Conservation (phyloP, 2,329 filamentous ascomycete genomes). For the Botrytis galanthina region DNA sequence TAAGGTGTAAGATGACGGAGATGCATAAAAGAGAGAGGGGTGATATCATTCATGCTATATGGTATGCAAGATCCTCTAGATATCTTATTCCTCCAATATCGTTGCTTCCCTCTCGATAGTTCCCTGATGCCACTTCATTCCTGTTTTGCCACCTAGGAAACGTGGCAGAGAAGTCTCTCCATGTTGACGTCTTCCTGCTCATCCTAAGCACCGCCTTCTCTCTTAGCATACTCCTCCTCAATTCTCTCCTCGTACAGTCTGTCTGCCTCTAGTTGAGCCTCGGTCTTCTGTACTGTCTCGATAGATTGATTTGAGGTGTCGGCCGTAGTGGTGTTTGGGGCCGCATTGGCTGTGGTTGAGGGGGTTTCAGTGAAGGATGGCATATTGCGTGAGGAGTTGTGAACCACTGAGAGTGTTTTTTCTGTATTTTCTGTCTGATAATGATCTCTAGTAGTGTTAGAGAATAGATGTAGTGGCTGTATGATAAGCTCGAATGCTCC, state of each 20-base stretch:
- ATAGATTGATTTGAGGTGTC: constrained; percentile 1
- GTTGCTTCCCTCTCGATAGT: neutral
- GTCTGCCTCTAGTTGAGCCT: constrained; percentile 23
- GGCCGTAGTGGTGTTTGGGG: neutral
- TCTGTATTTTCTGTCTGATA: neutral
- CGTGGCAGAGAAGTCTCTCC: neutral
- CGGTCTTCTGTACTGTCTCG: constrained; percentile 16
- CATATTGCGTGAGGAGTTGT: neutral
- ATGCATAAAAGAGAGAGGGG: neutral
- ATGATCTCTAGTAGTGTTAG: neutral
- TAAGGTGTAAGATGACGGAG: neutral
- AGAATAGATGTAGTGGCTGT: neutral
- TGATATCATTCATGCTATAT: constrained; percentile 6
- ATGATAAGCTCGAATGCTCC: neutral
- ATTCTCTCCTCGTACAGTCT: constrained; percentile 26
- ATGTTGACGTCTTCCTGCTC: neutral
- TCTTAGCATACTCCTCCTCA: constrained; percentile 28
- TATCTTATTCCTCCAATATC: too few relatives aligned
- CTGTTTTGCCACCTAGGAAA: neutral
- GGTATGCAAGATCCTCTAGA: neutral
- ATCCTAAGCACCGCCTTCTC: constrained; percentile 36
- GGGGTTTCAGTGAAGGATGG: constrained; percentile 18
- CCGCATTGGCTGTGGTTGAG: neutral
- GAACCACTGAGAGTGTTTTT: neutral
- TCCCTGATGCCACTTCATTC: neutral